phyloP scores from a whole-genome alignment of 352 stramenopile genomes.

The Pythium plurisporium region DNA sequence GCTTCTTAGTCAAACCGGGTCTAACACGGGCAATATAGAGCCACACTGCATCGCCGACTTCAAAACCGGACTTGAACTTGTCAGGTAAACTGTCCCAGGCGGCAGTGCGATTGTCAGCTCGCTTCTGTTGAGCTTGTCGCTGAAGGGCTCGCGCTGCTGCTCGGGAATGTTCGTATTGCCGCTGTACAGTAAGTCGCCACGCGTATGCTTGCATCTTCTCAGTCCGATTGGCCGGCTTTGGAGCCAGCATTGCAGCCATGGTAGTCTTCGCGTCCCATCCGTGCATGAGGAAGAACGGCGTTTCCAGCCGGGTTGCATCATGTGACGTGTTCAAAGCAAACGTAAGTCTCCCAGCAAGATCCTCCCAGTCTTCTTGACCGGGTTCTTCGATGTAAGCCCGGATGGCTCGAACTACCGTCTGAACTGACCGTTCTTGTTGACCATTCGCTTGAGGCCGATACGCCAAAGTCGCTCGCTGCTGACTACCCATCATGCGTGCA shows the following conservation, averaged over 20 bases:
- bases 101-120: background rate
- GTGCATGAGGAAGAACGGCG: slow-evolving; percentile 10
- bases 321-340: slow-evolving; percentile 17
- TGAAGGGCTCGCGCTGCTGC: background rate
- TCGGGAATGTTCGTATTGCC: background rate
- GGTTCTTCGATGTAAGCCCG: slow-evolving; percentile 18
- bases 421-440: slow-evolving; percentile 23
- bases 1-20: slow-evolving; percentile 12
- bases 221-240: background rate
- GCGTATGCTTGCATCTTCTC: background rate
- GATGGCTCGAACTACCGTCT: slow-evolving; percentile 26
- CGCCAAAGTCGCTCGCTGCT: slow-evolving; percentile 23
- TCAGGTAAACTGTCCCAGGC: background rate
- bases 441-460: slow-evolving; percentile 32
- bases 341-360: slow-evolving; percentile 21
- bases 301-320: background rate
- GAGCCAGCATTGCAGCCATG: slow-evolving; percentile 4
- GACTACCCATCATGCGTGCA: slow-evolving; percentile 17
- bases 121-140: background rate
- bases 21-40: slow-evolving; percentile 7
- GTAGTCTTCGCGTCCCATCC: slow-evolving; percentile 12
- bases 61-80: slow-evolving; percentile 4
- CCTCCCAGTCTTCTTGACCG: slow-evolving; percentile 29
- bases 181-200: slow-evolving; percentile 1
- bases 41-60: slow-evolving; percentile 16